Evolutionary conservation across 441 rosid species (phyloP).

Genomic region (Gossypium davidsonii): DNA sequence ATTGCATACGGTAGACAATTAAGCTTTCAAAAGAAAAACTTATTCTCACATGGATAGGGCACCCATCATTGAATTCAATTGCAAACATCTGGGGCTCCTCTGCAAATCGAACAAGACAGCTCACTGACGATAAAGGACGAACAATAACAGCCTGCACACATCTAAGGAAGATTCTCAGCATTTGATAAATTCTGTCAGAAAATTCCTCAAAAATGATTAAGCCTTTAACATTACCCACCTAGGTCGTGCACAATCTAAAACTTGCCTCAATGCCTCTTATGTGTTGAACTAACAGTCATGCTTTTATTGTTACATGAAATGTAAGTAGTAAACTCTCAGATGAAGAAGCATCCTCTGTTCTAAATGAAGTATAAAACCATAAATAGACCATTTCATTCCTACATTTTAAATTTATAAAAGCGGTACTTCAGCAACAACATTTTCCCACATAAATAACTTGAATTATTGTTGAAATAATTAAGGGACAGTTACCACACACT

Average conservation of each 20-base stretch:
- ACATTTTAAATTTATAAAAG: constrained; percentile 2
- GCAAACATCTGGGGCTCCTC: constrained; percentile 99
- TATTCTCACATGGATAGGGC: constrained; percentile 85
- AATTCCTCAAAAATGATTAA: not conserved
- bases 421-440: not conserved
- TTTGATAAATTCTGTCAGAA: constrained; percentile 37
- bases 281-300: not conserved
- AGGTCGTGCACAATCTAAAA: not conserved
- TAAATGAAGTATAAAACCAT: not conserved
- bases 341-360: not conserved
- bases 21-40: constrained; percentile 16
- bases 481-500: not conserved
- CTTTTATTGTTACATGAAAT: not conserved
- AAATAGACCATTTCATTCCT: not conserved
- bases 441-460: not conserved
- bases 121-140: constrained; percentile 86
- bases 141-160: constrained; percentile 96
- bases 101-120: constrained; percentile 93
- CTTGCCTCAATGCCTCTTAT: not conserved
- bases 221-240: not conserved
- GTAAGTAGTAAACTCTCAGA: not conserved
- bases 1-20: constrained; percentile 18
- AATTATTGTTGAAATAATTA: not conserved
- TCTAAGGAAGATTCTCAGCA: constrained; percentile 83
- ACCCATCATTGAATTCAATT: constrained; percentile 90